These are phyloP conservation scores for Tulasnella sp. DNA, from an alignment of 768 basidiomycete species.

Conservation along the genomic window DNA sequence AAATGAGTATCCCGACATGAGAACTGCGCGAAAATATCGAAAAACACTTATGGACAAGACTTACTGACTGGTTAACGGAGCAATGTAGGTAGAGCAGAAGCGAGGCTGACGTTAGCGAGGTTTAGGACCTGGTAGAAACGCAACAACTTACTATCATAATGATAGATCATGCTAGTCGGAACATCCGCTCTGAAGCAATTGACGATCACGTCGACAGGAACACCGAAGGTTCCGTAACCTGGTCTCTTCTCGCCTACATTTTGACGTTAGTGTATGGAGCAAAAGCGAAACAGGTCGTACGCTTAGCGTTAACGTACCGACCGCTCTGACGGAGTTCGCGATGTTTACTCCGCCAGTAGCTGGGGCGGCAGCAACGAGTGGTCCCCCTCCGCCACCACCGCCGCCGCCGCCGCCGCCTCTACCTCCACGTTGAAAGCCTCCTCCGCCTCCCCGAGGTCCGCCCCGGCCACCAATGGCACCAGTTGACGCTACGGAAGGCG, in stretches of 20 bases:
- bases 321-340: background rate
- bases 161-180: constrained; percentile 57
- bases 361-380: background rate
- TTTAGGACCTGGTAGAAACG: background rate
- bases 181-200: constrained; percentile 62
- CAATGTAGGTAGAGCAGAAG: background rate
- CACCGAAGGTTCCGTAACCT: constrained; percentile 53
- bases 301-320: background rate
- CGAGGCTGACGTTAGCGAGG: background rate
- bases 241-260: constrained; percentile 64
- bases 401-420: background rate
- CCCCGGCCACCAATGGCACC: background rate
- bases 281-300: background rate
- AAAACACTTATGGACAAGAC: constrained; percentile 26
- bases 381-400: background rate
- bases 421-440: background rate
- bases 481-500: background rate
- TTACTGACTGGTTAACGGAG: constrained; percentile 36
- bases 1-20: constrained; percentile 22
- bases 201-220: constrained; percentile 35
- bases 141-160: constrained; percentile 63
- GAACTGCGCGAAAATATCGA: background rate
- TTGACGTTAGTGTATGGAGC: constrained; percentile 23
- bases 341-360: background rate
- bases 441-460: background rate